Percentiles rank a stretch among this genome's conserved stretches.
phyloP scores from a whole-genome alignment of 495 filamentous ascomycete genomes.

The Cercophora newfieldiana region DNA sequence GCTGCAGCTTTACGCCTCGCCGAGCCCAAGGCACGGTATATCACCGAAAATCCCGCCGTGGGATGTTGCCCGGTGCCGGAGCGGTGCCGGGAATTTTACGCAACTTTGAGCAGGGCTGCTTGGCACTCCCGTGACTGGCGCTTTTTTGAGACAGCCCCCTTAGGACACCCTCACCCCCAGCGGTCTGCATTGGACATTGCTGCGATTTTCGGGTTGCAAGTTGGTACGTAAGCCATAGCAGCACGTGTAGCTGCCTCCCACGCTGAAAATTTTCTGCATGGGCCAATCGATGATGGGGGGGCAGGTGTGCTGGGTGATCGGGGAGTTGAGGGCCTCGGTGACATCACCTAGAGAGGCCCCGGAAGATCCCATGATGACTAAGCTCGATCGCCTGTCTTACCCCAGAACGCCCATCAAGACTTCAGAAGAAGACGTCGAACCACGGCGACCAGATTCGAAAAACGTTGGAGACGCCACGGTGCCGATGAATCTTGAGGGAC shows the following conservation, averaged over 20 bases:
- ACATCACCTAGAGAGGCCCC: background rate
- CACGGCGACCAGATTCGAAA: background rate
- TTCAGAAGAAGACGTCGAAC: background rate
- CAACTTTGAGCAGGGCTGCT: background rate
- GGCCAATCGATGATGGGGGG: background rate
- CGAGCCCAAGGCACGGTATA: background rate
- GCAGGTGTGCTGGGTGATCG: background rate
- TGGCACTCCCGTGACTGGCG: background rate
- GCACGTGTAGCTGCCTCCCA: background rate
- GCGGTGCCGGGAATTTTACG: background rate
- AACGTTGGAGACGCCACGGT: background rate
- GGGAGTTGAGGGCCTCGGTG: background rate
- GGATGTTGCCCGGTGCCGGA: background rate
- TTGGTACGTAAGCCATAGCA: background rate
- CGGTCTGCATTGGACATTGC: background rate
- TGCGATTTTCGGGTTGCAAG: background rate
- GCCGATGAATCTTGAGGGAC: background rate
- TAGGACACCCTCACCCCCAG: background rate
- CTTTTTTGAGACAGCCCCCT: background rate
- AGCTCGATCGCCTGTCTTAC: background rate
- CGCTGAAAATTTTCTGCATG: background rate
- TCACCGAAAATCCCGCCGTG: background rate
- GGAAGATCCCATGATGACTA: background rate
- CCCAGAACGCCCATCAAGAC: background rate
- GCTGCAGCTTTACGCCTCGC: background rate